These are phyloP conservation scores for Neostapfia colusana DNA, from an alignment of 176 grass and related monocot species.

Conservation along the genomic window DNA sequence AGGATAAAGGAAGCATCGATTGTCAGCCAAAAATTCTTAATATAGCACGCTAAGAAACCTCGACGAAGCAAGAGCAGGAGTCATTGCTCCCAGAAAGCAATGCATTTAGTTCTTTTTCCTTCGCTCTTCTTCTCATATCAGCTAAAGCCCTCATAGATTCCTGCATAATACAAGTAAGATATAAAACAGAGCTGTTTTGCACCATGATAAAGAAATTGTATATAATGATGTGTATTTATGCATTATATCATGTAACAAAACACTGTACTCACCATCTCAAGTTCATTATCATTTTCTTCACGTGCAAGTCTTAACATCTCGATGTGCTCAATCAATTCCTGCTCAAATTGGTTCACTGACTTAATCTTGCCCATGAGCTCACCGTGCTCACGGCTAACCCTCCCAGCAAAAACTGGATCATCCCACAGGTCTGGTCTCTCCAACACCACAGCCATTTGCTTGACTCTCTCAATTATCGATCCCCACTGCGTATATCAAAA, in stretches of 20 bases:
- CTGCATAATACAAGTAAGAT: conserved; percentile 43
- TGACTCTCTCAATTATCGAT: conserved; percentile 67
- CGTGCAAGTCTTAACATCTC: conserved; percentile 89
- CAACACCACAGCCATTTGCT: conserved; percentile 61
- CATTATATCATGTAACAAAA: conserved; percentile 7
- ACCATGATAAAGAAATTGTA: background rate
- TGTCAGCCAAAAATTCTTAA: conserved; percentile 18
- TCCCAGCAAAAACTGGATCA: conserved; percentile 78
- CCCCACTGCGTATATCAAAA: conserved; percentile 63
- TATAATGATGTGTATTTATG: background rate
- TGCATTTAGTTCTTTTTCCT: conserved; percentile 94
- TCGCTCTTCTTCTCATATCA: conserved; percentile 82
- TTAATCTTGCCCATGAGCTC: conserved; percentile 86
- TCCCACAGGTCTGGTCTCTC: conserved; percentile 91
- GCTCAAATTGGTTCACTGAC: conserved; percentile 69
- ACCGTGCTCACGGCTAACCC: conserved; percentile 79
- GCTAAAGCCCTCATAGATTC: conserved; percentile 79
- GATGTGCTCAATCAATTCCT: conserved; percentile 83
- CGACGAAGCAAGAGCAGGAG: conserved; percentile 93
- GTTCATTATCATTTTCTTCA: conserved; percentile 86
- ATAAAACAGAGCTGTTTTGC: conserved; percentile 35
- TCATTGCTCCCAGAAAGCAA: conserved; percentile 81
- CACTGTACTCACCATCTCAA: conserved; percentile 58
- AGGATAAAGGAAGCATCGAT: conserved; percentile 2
- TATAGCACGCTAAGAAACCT: conserved; percentile 49